Evolutionary conservation across 352 stramenopile species (phyloP).

Genomic region (Globisporangium sylvaticum): DNA sequence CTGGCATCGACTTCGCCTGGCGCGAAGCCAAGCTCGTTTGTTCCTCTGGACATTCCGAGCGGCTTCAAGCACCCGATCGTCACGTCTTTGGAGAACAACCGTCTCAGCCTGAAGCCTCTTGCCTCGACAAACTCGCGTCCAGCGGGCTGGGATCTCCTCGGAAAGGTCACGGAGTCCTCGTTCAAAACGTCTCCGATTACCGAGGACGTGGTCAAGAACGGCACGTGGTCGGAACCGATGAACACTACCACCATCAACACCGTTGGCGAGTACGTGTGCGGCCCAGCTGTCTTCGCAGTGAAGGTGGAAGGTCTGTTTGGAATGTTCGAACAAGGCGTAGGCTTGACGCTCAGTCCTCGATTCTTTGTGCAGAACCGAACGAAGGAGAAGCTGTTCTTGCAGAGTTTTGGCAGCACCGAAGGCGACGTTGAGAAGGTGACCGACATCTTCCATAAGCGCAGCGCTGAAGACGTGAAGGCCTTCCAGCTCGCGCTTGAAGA

Average conservation of each 20-base stretch:
- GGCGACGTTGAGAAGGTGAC: slow-evolving; percentile 56
- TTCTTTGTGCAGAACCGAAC: slow-evolving; percentile 84
- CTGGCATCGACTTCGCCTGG: slow-evolving; percentile 53
- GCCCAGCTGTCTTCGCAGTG: slow-evolving; percentile 69
- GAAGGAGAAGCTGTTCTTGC: slow-evolving; percentile 74
- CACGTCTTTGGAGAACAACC: slow-evolving; percentile 49
- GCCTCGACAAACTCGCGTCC: slow-evolving; percentile 42
- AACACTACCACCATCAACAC: slow-evolving; percentile 87
- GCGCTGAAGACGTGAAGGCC: slow-evolving; percentile 49
- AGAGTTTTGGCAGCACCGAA: slow-evolving; percentile 65
- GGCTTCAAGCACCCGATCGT: slow-evolving; percentile 69
- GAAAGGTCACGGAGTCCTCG: slow-evolving; percentile 45
- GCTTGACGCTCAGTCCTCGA: slow-evolving; percentile 72
- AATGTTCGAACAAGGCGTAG: slow-evolving; percentile 68
- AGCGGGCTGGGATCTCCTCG: slow-evolving; percentile 51
- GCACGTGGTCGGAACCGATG: slow-evolving; percentile 74
- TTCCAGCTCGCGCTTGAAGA: slow-evolving; percentile 46
- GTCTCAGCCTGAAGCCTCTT: slow-evolving; percentile 66
- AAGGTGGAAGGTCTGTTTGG: slow-evolving; percentile 83
- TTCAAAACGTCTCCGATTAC: slow-evolving; percentile 46
- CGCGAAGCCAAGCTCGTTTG: slow-evolving; percentile 43
- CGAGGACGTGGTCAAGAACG: slow-evolving; percentile 60
- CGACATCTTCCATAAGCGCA: slow-evolving; percentile 73
- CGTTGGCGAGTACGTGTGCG: slow-evolving; percentile 68
- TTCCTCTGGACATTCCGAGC: slow-evolving; percentile 34